Evolutionary conservation across 768 basidiomycete species (phyloP).

Genomic region (Hygrophoropsis aurantiaca): DNA sequence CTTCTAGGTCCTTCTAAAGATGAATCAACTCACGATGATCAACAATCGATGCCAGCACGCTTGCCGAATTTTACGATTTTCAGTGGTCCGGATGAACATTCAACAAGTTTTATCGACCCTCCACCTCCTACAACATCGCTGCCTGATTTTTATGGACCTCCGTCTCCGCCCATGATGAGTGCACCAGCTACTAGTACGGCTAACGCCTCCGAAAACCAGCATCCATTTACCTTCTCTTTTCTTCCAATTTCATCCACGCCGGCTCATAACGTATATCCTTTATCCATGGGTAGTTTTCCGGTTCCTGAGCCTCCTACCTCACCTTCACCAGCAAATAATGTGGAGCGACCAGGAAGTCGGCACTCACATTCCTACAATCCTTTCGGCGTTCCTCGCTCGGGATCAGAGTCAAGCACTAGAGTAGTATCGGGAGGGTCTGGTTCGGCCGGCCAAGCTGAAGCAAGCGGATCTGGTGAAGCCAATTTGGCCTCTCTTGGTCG

Average conservation of each 20-base stretch:
- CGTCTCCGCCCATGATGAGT: constrained; percentile 38
- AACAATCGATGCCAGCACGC: constrained; percentile 15
- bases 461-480: constrained; percentile 21
- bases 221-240: constrained; percentile 53
- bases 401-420: constrained; percentile 31
- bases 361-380: constrained; percentile 30
- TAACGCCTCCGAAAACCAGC: constrained; percentile 52
- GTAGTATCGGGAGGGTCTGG: constrained; percentile 28
- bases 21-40: constrained; percentile 7
- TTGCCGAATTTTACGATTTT: constrained; percentile 50
- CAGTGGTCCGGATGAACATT: constrained; percentile 34
- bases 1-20: constrained; percentile 12
- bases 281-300: constrained; percentile 36
- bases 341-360: constrained; percentile 32
- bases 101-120: constrained; percentile 36
- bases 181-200: constrained; percentile 45
- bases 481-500: constrained; percentile 29
- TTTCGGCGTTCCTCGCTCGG: constrained; percentile 36
- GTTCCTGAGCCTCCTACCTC: constrained; percentile 34
- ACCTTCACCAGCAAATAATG: constrained; percentile 30
- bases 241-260: constrained; percentile 53
- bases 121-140: constrained; percentile 53
- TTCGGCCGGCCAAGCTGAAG: constrained; percentile 23
- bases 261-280: constrained; percentile 39
- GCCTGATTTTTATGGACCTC: constrained; percentile 48